Evolutionary conservation across 2,329 filamentous ascomycete genomes (phyloP).

Genomic region (Botryotinia convoluta): DNA sequence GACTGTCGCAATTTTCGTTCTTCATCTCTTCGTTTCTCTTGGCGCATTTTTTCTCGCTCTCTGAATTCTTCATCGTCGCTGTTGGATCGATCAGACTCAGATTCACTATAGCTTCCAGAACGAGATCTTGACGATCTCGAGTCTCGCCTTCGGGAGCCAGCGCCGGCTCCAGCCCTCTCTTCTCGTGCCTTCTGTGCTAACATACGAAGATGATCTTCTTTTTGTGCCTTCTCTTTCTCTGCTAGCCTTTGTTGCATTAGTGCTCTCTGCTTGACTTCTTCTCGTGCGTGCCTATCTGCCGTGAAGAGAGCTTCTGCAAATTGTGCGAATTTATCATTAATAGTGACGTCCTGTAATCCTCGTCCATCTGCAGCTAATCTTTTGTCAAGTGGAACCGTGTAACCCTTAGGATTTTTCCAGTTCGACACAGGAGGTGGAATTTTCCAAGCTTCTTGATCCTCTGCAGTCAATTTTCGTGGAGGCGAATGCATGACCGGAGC

Average conservation of each 20-base stretch:
- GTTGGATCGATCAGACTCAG: slow-evolving; percentile 44
- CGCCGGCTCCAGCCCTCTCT: slow-evolving; percentile 60
- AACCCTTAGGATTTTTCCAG: slow-evolving; percentile 99
- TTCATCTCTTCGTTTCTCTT: slow-evolving; percentile 75
- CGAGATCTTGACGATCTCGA: slow-evolving; percentile 41
- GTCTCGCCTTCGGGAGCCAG: slow-evolving; percentile 42
- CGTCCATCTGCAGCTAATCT: slow-evolving; percentile 90
- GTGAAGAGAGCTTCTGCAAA: slow-evolving; percentile 94
- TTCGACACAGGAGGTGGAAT: slow-evolving; percentile 89
- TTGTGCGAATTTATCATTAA: slow-evolving; percentile 98
- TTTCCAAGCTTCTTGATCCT: slow-evolving; percentile 96
- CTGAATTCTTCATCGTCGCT: slow-evolving; percentile 64
- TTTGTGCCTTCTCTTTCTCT: slow-evolving; percentile 92
- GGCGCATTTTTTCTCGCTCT: slow-evolving; percentile 73
- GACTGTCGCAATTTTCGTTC: slow-evolving; percentile 90
- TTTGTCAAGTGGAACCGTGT: slow-evolving; percentile 94
- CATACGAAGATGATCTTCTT: slow-evolving; percentile 86
- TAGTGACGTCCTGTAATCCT: slow-evolving; percentile 86
- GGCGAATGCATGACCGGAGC: slow-evolving; percentile 94
- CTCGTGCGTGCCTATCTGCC: slow-evolving; percentile 88
- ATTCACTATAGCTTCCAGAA: slow-evolving; percentile 52
- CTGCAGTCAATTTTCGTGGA: slow-evolving; percentile 89
- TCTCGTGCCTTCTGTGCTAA: slow-evolving; percentile 90
- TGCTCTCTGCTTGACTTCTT: slow-evolving; percentile 89
- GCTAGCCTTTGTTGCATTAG: slow-evolving; percentile 94